phyloP scores from a whole-genome alignment of 257 asterid genomes.

The Ehretia macrophylla region DNA sequence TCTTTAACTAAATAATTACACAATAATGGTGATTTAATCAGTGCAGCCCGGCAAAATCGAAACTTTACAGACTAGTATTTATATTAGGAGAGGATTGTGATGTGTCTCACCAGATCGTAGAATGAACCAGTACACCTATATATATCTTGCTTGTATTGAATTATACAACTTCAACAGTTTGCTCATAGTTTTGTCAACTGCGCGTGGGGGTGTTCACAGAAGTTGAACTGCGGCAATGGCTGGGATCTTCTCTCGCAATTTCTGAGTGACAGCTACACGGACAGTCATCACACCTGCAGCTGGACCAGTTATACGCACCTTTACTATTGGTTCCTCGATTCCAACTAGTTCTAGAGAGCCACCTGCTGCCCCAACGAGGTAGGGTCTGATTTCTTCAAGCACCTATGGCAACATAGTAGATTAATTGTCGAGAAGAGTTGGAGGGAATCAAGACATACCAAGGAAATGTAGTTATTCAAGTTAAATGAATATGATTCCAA shows the following conservation, averaged over 20 bases:
- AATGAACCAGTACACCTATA: background rate
- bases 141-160: background rate
- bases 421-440: background rate
- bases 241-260: constrained; percentile 86
- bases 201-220: no score
- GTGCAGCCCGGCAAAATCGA: background rate
- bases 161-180: background rate
- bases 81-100: no score
- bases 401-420: constrained; percentile 34
- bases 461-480: background rate
- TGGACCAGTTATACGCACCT: constrained; percentile 84
- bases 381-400: constrained; percentile 90
- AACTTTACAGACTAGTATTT: background rate
- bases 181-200: constrained; percentile 25
- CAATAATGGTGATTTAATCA: background rate
- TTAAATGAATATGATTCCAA: background rate
- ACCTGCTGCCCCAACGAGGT: constrained; percentile 88
- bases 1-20: no score
- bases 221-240: constrained; percentile 92
- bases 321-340: constrained; percentile 86
- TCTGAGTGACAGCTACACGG: constrained; percentile 93
- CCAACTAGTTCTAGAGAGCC: constrained; percentile 77
- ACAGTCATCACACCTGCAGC: constrained; percentile 97
- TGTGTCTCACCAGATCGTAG: background rate
- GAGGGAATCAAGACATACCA: background rate